phyloP scores from a whole-genome alignment of 768 basidiomycete genomes.

The Boletus sp. region DNA sequence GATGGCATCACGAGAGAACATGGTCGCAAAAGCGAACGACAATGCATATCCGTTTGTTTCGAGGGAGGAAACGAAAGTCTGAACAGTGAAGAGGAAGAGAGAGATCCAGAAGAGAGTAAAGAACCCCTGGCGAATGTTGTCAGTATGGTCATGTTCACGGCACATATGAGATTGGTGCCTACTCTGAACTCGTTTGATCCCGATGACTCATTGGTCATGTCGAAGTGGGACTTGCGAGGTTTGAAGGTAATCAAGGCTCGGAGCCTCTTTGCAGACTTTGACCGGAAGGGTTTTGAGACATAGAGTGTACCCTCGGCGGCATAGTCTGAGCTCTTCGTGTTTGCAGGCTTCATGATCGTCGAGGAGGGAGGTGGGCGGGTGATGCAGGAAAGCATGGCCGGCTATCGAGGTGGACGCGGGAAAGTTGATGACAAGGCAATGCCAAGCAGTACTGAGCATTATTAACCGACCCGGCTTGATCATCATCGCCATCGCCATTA shows the following conservation, averaged over 20 bases:
- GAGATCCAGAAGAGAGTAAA: slow-evolving; percentile 94
- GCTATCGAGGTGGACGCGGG: neutral
- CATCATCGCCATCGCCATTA: neutral
- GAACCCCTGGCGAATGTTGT: slow-evolving; percentile 61
- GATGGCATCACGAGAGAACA: slow-evolving; percentile 84
- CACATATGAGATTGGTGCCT: slow-evolving; percentile 6
- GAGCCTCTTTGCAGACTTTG: slow-evolving; percentile 69
- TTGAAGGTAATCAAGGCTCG: slow-evolving; percentile 83
- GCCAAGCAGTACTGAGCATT: neutral
- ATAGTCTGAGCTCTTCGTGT: slow-evolving; percentile 21
- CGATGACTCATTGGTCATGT: slow-evolving; percentile 71
- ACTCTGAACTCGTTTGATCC: slow-evolving; percentile 85
- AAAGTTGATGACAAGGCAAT: slow-evolving; percentile 7
- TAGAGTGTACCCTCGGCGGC: slow-evolving; percentile 66
- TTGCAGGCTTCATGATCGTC: slow-evolving; percentile 13
- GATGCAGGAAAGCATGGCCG: slow-evolving; percentile 4
- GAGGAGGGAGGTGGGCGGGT: neutral
- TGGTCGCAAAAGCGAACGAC: slow-evolving; percentile 73
- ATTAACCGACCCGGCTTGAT: neutral
- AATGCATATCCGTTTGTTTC: slow-evolving; percentile 77
- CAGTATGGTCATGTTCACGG: neutral
- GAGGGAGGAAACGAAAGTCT: slow-evolving; percentile 73
- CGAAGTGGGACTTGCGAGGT: slow-evolving; percentile 82
- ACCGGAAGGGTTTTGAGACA: slow-evolving; percentile 73
- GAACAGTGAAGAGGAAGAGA: slow-evolving; percentile 75